These are phyloP conservation scores for Diaporthe ilicicola DNA, from an alignment of 2,329 filamentous ascomycete genomes.

Conservation along the genomic window DNA sequence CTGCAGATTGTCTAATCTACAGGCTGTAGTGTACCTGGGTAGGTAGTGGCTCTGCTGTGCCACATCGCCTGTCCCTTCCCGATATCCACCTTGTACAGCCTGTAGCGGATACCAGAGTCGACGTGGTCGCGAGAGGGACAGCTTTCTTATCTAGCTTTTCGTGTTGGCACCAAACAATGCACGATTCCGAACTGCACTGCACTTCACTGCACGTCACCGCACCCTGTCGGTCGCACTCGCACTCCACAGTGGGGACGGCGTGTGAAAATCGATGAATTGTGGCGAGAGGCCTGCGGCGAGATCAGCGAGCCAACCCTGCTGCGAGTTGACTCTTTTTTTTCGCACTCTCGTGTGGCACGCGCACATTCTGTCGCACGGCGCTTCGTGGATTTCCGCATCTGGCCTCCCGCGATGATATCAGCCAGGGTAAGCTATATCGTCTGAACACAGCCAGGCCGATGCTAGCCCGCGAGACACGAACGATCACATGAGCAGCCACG, in stretches of 20 bases:
- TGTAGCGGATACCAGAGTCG: not conserved
- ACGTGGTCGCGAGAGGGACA: not conserved
- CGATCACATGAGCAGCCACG: constrained; percentile 18
- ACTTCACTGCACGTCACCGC: constrained; percentile 16
- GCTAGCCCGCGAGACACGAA: constrained; percentile 18
- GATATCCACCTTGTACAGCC: not conserved
- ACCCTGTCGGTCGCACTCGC: constrained; percentile 14
- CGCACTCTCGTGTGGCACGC: not conserved
- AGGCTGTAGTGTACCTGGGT: too few relatives aligned
- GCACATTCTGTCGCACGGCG: constrained; percentile 3
- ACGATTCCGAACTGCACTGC: constrained; percentile 24
- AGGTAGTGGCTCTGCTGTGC: not conserved
- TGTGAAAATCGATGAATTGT: constrained; percentile 10
- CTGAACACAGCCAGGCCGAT: constrained; percentile 12
- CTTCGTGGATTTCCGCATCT: constrained; percentile 8
- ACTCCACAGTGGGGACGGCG: not conserved
- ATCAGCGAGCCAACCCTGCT: not conserved
- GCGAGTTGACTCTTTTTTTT: not conserved
- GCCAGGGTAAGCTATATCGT: constrained; percentile 6
- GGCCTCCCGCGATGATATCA: constrained; percentile 14
- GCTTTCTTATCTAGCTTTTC: constrained; percentile 8
- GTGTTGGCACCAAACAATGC: constrained; percentile 14
- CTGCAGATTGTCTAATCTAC: not conserved
- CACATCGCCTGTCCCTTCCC: not conserved
- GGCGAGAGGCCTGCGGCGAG: not conserved